Evolutionary conservation across 1,284 basidiomycete genomes (phyloP).

Genomic region (Uromyces viciae-fabae): DNA sequence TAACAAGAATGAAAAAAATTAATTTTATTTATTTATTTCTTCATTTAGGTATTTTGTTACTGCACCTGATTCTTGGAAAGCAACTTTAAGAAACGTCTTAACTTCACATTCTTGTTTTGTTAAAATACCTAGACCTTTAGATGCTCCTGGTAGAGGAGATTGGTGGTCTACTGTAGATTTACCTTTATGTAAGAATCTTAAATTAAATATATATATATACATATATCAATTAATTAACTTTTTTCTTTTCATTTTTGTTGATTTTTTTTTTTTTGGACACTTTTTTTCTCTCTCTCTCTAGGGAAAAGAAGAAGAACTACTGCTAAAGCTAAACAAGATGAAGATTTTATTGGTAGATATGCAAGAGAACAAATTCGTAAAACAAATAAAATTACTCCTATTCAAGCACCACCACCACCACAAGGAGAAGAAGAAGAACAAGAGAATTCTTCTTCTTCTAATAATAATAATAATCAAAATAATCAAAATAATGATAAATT

Average conservation of each 20-base stretch:
- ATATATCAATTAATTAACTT: no score
- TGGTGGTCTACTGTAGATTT: conserved; percentile 43
- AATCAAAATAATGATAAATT: no score
- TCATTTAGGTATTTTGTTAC: conserved; percentile 36
- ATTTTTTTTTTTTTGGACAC: neutral
- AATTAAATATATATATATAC: neutral
- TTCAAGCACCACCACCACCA: no score
- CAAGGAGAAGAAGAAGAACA: no score
- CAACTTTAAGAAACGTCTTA: conserved; percentile 40
- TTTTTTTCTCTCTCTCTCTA: neutral
- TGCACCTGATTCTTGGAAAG: conserved; percentile 44
- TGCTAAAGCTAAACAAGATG: conserved; percentile 43
- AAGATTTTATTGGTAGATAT: conserved; percentile 41
- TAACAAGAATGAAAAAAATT: no score
- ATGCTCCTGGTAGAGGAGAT: conserved; percentile 38
- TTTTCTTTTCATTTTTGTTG: neutral
- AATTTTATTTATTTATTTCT: neutral
- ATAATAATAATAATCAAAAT: no score
- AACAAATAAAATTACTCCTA: no score
- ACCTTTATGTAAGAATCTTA: conserved; percentile 27
- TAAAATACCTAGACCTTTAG: conserved; percentile 30
- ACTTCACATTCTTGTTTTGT: conserved; percentile 45
- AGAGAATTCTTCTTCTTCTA: no score
- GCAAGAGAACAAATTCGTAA: conserved; percentile 26
- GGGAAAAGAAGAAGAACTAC: conserved; percentile 43